Percentiles rank a stretch among this genome's conserved stretches.
Evolutionary conservation across 2,329 filamentous ascomycete genomes (phyloP).

Genomic region (Hypoxylon sp.): DNA sequence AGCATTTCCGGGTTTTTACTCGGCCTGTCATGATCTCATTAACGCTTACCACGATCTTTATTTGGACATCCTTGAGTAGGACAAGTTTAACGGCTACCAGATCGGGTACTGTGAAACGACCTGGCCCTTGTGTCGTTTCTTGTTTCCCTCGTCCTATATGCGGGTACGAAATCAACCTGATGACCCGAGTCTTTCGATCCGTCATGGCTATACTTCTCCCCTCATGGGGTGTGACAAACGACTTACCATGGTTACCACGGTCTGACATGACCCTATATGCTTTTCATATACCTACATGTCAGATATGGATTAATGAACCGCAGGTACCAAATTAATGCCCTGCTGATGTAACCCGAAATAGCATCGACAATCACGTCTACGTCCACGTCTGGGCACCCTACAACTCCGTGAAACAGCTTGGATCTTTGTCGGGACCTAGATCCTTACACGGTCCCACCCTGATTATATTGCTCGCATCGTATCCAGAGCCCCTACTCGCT

Average conservation of each 20-base stretch:
- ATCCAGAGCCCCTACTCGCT: slow-evolving; percentile 32
- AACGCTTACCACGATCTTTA: background rate
- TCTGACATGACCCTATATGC: slow-evolving; percentile 4
- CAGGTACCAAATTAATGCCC: slow-evolving; percentile 49
- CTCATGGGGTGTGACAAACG: slow-evolving; percentile 1
- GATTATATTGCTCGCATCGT: slow-evolving; percentile 28
- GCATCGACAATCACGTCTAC: slow-evolving; percentile 41
- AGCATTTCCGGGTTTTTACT: slow-evolving; percentile 20
- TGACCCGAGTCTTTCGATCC: slow-evolving; percentile 6
- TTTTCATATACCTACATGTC: background rate
- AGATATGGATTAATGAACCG: slow-evolving; percentile 5
- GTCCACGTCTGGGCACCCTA: slow-evolving; percentile 26
- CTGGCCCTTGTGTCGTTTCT: background rate
- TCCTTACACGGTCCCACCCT: slow-evolving; percentile 33
- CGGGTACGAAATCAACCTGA: background rate
- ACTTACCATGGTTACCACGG: background rate
- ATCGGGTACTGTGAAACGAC: slow-evolving; percentile 7
- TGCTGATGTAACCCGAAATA: slow-evolving; percentile 51
- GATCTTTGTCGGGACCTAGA: slow-evolving; percentile 42
- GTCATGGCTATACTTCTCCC: background rate
- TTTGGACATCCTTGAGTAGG: slow-evolving; percentile 1
- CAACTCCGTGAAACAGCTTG: slow-evolving; percentile 26
- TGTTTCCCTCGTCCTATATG: background rate
- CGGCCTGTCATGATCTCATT: slow-evolving; percentile 3
- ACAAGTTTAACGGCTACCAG: slow-evolving; percentile 12